phyloP scores from a whole-genome alignment of 768 basidiomycete genomes.

The Rhodotorula diobovata region DNA sequence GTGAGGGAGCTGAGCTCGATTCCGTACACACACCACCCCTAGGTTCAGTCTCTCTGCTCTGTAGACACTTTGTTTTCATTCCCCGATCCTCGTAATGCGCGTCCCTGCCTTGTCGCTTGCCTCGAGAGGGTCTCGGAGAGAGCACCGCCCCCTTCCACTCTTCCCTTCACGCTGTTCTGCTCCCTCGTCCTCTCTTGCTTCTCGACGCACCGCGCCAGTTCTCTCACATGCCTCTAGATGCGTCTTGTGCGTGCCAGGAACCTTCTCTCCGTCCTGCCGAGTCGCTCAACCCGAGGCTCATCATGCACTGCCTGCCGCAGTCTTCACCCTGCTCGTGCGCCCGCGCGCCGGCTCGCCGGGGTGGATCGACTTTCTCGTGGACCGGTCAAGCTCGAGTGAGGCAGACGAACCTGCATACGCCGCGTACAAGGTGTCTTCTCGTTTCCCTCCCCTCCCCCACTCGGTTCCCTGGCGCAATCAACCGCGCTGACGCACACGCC shows the following conservation, averaged over 20 bases:
- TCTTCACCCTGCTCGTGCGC: conserved; percentile 22
- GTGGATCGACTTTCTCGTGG: conserved; percentile 8
- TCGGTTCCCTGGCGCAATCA: neutral
- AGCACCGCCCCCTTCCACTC: too few species aligned
- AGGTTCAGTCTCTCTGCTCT: too few species aligned
- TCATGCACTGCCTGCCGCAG: neutral
- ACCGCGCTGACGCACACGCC: neutral
- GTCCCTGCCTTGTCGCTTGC: too few species aligned
- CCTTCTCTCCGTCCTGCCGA: neutral
- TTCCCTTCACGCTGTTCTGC: too few species aligned
- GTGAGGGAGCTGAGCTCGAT: neutral
- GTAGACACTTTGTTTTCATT: neutral
- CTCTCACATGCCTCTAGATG: neutral
- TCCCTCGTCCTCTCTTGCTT: too few species aligned
- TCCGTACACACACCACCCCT: neutral
- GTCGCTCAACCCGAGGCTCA: neutral
- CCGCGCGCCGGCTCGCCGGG: conserved; percentile 6
- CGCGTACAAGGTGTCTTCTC: conserved; percentile 12
- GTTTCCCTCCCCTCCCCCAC: neutral
- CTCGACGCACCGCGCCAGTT: too few species aligned
- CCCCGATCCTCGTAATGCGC: too few species aligned
- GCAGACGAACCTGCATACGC: neutral
- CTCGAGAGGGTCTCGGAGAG: too few species aligned
- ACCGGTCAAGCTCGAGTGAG: neutral
- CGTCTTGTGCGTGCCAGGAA: neutral